phyloP scores from a whole-genome alignment of 2,329 filamentous ascomycete genomes.

The Fusarium camptoceras region DNA sequence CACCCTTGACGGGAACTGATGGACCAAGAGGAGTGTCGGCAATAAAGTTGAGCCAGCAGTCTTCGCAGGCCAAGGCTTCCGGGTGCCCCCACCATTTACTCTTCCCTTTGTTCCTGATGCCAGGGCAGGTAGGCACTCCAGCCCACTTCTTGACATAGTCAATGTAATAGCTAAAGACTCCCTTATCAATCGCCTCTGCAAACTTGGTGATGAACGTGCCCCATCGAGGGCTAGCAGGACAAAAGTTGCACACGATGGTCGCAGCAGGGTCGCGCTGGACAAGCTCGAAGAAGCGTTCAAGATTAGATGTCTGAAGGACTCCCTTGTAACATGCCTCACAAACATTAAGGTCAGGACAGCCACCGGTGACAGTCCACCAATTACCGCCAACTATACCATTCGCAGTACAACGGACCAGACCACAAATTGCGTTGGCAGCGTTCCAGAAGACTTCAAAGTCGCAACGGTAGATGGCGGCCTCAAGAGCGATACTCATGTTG shows the following conservation, averaged over 20 bases:
- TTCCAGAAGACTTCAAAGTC: slow-evolving; percentile 47
- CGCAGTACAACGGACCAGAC: slow-evolving; percentile 44
- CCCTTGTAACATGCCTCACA: slow-evolving; percentile 53
- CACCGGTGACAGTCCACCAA: slow-evolving; percentile 51
- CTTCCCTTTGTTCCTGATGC: slow-evolving; percentile 42
- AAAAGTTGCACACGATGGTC: slow-evolving; percentile 50
- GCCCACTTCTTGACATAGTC: slow-evolving; percentile 49
- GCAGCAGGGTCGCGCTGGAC: slow-evolving; percentile 27
- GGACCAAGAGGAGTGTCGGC: slow-evolving; percentile 44
- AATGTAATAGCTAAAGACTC: slow-evolving; percentile 48
- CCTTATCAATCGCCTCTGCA: slow-evolving; percentile 48
- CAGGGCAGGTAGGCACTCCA: slow-evolving; percentile 45
- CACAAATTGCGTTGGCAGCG: slow-evolving; percentile 40
- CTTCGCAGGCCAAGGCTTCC: slow-evolving; percentile 50
- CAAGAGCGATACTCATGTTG: slow-evolving; percentile 44
- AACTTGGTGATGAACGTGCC: slow-evolving; percentile 43
- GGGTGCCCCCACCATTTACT: slow-evolving; percentile 53
- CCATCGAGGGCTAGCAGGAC: slow-evolving; percentile 44
- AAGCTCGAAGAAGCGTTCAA: slow-evolving; percentile 48
- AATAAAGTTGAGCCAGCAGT: slow-evolving; percentile 51
- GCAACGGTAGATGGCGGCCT: slow-evolving; percentile 40
- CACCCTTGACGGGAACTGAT: slow-evolving; percentile 43
- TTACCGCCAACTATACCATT: slow-evolving; percentile 48
- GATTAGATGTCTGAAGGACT: slow-evolving; percentile 43
- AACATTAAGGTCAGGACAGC: slow-evolving; percentile 41